Evolutionary conservation across 2,329 filamentous ascomycete species (phyloP).

Genomic region (Dothideomycetidae sp.): DNA sequence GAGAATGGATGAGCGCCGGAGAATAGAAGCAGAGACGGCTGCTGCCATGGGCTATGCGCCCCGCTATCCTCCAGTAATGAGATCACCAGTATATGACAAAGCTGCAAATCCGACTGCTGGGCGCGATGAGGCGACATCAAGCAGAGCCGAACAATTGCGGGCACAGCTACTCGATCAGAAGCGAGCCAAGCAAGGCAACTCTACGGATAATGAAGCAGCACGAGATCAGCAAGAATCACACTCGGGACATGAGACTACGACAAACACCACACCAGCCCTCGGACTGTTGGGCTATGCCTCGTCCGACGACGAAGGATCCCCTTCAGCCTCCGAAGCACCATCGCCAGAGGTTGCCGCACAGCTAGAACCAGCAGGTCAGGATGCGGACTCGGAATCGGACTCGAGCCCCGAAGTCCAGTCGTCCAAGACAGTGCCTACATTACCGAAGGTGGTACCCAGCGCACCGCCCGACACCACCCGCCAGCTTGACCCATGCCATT

Average conservation of each 20-base stretch:
- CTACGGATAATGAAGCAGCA: too few species aligned
- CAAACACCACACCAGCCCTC: too few species aligned
- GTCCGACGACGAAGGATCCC: not conserved
- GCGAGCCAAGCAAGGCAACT: too few species aligned
- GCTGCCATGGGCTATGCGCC: slow-evolving; percentile 13
- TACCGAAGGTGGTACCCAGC: too few species aligned
- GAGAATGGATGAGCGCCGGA: slow-evolving; percentile 16
- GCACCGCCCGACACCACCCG: slow-evolving; percentile 11
- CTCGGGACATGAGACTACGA: not conserved
- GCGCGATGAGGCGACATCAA: too few species aligned
- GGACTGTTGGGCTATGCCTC: too few species aligned
- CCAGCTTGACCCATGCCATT: slow-evolving; percentile 17
- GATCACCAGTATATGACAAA: too few species aligned
- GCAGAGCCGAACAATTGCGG: not conserved
- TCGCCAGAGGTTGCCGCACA: too few species aligned
- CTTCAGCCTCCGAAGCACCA: too few species aligned
- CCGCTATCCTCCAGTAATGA: slow-evolving; percentile 23
- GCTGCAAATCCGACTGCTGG: not conserved
- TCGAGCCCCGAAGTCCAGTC: slow-evolving; percentile 25
- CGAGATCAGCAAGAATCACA: not conserved
- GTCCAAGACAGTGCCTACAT: slow-evolving; percentile 19
- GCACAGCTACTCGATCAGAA: slow-evolving; percentile 1
- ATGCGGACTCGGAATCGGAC: slow-evolving; percentile 14
- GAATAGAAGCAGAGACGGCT: slow-evolving; percentile 18
- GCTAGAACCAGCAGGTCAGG: too few species aligned